phyloP scores from a whole-genome alignment of 345 rosid species.

The Sonneratia caseolaris region DNA sequence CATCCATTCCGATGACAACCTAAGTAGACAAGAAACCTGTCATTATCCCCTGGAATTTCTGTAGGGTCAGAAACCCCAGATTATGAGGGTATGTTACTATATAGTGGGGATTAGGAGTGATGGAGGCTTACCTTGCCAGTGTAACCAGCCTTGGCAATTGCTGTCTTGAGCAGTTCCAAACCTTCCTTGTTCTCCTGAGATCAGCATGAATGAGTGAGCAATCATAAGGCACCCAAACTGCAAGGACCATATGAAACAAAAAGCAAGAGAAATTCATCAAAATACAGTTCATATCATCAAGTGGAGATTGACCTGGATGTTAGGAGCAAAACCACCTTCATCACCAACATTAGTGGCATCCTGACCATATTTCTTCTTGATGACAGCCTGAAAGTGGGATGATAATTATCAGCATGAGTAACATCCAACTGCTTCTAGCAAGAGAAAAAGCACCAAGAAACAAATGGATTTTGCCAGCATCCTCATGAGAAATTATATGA shows the following conservation, averaged over 20 bases:
- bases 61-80: not conserved
- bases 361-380: slow-evolving; percentile 95
- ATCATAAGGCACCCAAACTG: not conserved
- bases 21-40: slow-evolving; percentile 13
- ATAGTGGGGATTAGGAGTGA: not conserved
- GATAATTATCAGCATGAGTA: not conserved
- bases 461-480: not conserved
- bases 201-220: not conserved
- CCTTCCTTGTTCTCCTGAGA: slow-evolving; percentile 65
- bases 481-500: not conserved
- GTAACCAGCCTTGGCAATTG: slow-evolving; percentile 58
- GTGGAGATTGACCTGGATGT: slow-evolving; percentile 51
- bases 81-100: not conserved
- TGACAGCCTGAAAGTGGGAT: slow-evolving; percentile 35
- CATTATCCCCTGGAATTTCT: not conserved
- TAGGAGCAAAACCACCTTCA: slow-evolving; percentile 98
- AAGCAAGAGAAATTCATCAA: not conserved
- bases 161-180: slow-evolving; percentile 58
- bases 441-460: not conserved
- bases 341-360: slow-evolving; percentile 99
- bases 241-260: not conserved
- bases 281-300: not conserved
- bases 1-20: slow-evolving; percentile 99
- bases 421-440: not conserved
- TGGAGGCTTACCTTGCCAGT: slow-evolving; percentile 23